A percentile compares a stretch with the other conserved stretches of the same genome.
Conservation (phyloP, 2,329 filamentous ascomycete species). For the Aspergillus oerlinghausenensis region DNA sequence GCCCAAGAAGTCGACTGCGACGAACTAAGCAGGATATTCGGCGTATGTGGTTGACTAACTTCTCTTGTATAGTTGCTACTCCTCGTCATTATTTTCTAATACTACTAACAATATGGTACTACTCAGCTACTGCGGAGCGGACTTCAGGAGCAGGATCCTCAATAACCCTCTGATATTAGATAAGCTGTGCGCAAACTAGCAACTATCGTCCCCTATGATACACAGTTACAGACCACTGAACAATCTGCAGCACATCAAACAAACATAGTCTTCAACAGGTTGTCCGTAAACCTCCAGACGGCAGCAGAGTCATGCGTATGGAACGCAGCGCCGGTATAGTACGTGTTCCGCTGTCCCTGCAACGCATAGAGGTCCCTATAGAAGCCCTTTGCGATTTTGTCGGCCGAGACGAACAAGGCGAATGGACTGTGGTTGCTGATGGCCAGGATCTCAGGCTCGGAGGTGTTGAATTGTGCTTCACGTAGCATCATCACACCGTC, state of each 20-base stretch:
- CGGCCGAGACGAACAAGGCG: slow-evolving; percentile 24
- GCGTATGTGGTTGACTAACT: slow-evolving; percentile 36
- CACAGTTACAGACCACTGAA: not conserved
- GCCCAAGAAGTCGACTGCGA: slow-evolving; percentile 64
- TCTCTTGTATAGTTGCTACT: not conserved
- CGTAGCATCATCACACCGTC: slow-evolving; percentile 3
- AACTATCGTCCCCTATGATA: slow-evolving; percentile 2
- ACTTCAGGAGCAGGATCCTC: slow-evolving; percentile 66
- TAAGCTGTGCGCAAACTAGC: slow-evolving; percentile 49
- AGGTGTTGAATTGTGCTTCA: not conserved
- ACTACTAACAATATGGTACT: slow-evolving; percentile 46
- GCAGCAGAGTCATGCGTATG: slow-evolving; percentile 7
- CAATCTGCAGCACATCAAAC: not conserved
- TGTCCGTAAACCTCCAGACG: not conserved
- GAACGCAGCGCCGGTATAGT: slow-evolving; percentile 33
- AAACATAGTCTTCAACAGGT: not conserved
- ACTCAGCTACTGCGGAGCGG: slow-evolving; percentile 70
- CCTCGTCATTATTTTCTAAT: not conserved
- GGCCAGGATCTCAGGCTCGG: slow-evolving; percentile 9
- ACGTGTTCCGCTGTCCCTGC: slow-evolving; percentile 37
- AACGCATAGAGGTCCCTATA: slow-evolving; percentile 34
- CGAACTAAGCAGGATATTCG: slow-evolving; percentile 65
- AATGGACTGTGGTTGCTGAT: slow-evolving; percentile 22
- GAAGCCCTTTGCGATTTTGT: slow-evolving; percentile 32
- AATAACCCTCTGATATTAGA: slow-evolving; percentile 67